Evolutionary conservation across 352 stramenopile genomes (phyloP).

Genomic region (Globisporangium apiculatum): DNA sequence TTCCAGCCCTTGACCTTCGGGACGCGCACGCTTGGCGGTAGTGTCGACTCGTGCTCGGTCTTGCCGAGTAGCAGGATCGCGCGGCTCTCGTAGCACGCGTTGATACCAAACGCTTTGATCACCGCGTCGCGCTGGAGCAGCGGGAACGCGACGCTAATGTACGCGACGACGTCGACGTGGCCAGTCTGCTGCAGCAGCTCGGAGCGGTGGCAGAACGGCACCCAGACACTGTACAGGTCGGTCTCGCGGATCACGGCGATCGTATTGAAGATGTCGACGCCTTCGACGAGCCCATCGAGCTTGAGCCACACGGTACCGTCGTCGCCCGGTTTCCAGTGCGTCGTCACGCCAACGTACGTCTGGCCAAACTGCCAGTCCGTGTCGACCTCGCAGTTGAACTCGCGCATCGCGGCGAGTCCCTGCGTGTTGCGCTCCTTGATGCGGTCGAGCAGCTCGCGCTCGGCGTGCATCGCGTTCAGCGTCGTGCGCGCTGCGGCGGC

Average conservation of each 20-base stretch:
- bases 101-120: constrained; percentile 68
- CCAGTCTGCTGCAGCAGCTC: constrained; percentile 43
- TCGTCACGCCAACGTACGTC: constrained; percentile 68
- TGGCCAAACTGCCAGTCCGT: constrained; percentile 75
- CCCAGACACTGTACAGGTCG: constrained; percentile 68
- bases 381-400: constrained; percentile 61
- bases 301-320: constrained; percentile 80
- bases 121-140: constrained; percentile 65
- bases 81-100: constrained; percentile 70
- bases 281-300: constrained; percentile 65
- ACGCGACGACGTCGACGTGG: constrained; percentile 51
- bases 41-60: constrained; percentile 32
- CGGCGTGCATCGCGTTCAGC: constrained; percentile 42
- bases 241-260: constrained; percentile 78
- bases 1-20: constrained; percentile 65
- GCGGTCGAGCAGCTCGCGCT: constrained; percentile 35
- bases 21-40: constrained; percentile 26
- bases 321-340: constrained; percentile 68
- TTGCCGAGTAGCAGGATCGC: constrained; percentile 61
- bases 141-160: constrained; percentile 66
- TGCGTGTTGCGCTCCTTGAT: constrained; percentile 48
- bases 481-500: constrained; percentile 21
- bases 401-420: constrained; percentile 44
- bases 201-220: constrained; percentile 69
- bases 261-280: constrained; percentile 78